Conservation (phyloP, 139 green algal species). For the Tetraselmis chui region DNA sequence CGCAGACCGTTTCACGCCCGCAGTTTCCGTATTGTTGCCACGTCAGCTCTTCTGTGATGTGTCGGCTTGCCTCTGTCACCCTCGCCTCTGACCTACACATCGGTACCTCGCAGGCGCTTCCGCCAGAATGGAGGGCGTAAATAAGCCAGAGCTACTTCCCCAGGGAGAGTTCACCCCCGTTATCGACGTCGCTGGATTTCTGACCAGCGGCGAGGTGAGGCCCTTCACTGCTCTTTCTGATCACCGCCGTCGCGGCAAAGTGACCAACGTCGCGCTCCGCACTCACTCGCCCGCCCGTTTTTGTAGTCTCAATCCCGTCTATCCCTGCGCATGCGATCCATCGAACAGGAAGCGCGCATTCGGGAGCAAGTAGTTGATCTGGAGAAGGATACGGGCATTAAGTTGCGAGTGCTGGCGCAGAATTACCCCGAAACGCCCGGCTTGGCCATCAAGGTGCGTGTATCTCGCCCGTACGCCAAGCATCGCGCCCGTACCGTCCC, state of each 20-base stretch:
- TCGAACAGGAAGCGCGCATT: conserved; percentile 73
- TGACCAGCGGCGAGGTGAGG: conserved; percentile 71
- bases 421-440: conserved; percentile 95
- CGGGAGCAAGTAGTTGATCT: conserved; percentile 49
- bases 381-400: conserved; percentile 87
- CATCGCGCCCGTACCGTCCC: too few relatives aligned
- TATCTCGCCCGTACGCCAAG: too few relatives aligned
- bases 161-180: conserved; percentile 57
- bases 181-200: conserved; percentile 91
- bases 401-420: conserved; percentile 89
- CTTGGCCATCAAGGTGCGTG: not conserved
- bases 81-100: too few relatives aligned
- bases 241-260: too few relatives aligned
- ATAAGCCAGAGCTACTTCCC: conserved; percentile 93
- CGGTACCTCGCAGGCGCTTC: conserved; percentile 20
- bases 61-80: too few relatives aligned
- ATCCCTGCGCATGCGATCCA: too few relatives aligned
- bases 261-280: too few relatives aligned
- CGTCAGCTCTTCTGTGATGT: too few relatives aligned
- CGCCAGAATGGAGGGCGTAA: conserved; percentile 83
- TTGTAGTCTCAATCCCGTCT: too few relatives aligned
- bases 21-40: too few relatives aligned
- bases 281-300: too few relatives aligned
- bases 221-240: too few relatives aligned
- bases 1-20: not conserved